These are phyloP conservation scores for Beauveria bassiana DNA, from an alignment of 2,329 filamentous ascomycete genomes.

Conservation along the genomic window DNA sequence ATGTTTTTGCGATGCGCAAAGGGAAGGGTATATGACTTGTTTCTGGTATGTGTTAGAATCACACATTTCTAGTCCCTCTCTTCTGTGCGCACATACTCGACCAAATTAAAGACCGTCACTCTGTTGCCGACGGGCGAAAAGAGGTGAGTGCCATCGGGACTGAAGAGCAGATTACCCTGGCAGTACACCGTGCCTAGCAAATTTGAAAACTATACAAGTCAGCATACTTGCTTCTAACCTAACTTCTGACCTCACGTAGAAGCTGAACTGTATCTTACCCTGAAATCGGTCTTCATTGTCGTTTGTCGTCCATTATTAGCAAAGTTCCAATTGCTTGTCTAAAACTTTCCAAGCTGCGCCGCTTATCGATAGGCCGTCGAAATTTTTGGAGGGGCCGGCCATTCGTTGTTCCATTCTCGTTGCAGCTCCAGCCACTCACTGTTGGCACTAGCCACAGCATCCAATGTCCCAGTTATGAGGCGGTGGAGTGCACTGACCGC, in stretches of 20 bases:
- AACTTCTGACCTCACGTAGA: no score
- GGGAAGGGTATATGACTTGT: constrained; percentile 78
- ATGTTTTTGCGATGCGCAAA: constrained; percentile 96
- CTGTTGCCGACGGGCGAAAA: constrained; percentile 95
- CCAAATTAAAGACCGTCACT: constrained; percentile 90
- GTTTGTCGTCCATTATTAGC: constrained; percentile 29
- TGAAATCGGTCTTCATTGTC: constrained; percentile 98
- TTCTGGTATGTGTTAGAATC: constrained; percentile 45
- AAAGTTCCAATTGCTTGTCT: constrained; percentile 14
- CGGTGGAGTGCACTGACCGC: constrained; percentile 17
- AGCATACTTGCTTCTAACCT: not conserved
- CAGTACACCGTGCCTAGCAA: constrained; percentile 96
- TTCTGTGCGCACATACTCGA: constrained; percentile 57
- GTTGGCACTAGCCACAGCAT: not conserved
- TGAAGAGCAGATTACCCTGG: constrained; percentile 94
- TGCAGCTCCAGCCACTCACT: constrained; percentile 13
- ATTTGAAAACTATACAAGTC: constrained; percentile 76
- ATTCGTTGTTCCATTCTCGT: constrained; percentile 27
- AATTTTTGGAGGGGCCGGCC: constrained; percentile 25
- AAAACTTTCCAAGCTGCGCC: constrained; percentile 21
- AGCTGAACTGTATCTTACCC: constrained; percentile 47
- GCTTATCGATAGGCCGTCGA: constrained; percentile 28
- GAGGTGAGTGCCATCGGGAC: constrained; percentile 89
- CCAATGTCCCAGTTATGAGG: not conserved
- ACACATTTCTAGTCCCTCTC: not conserved